Percentiles rank a stretch among this genome's conserved stretches.
Conservation (phyloP, 352 stramenopile genomes). For the Nothophytophthora sp. region DNA sequence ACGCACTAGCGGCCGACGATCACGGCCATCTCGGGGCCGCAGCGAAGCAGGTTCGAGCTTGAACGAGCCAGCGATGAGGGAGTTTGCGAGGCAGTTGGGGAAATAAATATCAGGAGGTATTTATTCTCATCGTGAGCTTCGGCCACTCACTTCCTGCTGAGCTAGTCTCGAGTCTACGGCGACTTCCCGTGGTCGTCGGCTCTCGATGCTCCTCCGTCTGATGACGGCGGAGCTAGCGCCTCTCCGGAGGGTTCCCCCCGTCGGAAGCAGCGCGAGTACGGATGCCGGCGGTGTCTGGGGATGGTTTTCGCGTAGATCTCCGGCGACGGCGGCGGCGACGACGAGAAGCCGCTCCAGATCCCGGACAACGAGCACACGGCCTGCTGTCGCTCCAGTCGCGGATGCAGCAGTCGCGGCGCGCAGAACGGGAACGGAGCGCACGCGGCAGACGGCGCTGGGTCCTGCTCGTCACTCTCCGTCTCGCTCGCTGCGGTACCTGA, state of each 20-base stretch:
- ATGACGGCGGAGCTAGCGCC: too few species aligned
- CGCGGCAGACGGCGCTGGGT: neutral
- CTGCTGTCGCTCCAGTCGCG: conserved; percentile 27
- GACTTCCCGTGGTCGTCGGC: too few species aligned
- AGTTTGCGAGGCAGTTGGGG: neutral
- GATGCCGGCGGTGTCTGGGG: conserved; percentile 17
- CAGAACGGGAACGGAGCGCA: conserved; percentile 3
- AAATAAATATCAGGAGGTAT: conserved; percentile 1
- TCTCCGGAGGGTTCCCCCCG: neutral
- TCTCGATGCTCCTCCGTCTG: too few species aligned
- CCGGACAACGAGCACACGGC: conserved; percentile 22
- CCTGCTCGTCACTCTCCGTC: neutral
- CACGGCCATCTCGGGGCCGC: neutral
- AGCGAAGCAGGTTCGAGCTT: neutral
- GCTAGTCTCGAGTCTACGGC: too few species aligned
- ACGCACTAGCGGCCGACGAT: too few species aligned
- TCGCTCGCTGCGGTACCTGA: too few species aligned
- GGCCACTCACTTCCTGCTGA: conserved; percentile 9
- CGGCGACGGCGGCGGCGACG: conserved; percentile 13
- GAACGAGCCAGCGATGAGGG: neutral
- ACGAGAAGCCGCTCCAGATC: conserved; percentile 23
- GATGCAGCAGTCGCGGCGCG: conserved; percentile 21
- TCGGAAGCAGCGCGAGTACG: conserved; percentile 9
- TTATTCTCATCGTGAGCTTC: neutral
- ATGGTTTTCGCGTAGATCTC: conserved; percentile 24